Conservation (phyloP, 257 asterid genomes). For the Fraxinus quadrangulata region DNA sequence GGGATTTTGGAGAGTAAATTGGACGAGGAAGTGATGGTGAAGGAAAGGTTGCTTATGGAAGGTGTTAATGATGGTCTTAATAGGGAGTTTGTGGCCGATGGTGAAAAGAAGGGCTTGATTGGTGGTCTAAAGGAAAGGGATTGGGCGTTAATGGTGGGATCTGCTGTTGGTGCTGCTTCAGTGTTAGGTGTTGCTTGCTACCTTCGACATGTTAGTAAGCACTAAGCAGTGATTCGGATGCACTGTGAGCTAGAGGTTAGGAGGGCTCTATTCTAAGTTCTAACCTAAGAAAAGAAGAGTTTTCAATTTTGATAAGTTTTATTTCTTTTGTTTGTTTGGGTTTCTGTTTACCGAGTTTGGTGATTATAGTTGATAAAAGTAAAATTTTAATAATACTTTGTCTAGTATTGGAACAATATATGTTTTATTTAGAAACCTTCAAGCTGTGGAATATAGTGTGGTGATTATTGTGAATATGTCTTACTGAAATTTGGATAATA, state of each 20-base stretch:
- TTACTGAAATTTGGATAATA: slow-evolving; percentile 6
- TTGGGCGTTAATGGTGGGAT: slow-evolving; percentile 48
- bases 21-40: slow-evolving; percentile 52
- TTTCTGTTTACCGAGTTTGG: slow-evolving; percentile 31
- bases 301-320: slow-evolving; percentile 53
- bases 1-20: slow-evolving; percentile 41
- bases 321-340: slow-evolving; percentile 30
- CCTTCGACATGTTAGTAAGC: slow-evolving; percentile 32
- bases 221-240: slow-evolving; percentile 36
- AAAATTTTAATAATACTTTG: slow-evolving; percentile 25
- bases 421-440: slow-evolving; percentile 28
- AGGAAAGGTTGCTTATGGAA: slow-evolving; percentile 35
- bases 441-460: neutral
- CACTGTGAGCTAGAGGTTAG: slow-evolving; percentile 32
- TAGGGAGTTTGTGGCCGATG: slow-evolving; percentile 25
- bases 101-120: slow-evolving; percentile 32
- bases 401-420: slow-evolving; percentile 29
- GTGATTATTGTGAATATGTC: slow-evolving; percentile 21
- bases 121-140: slow-evolving; percentile 35
- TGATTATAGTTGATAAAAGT: slow-evolving; percentile 27
- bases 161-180: slow-evolving; percentile 50
- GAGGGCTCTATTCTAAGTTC: slow-evolving; percentile 33
- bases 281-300: slow-evolving; percentile 32
- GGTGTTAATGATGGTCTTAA: slow-evolving; percentile 35
- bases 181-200: slow-evolving; percentile 46